A percentile compares a stretch with the other conserved stretches of the same genome.
These are phyloP conservation scores for Seiridium cupressi DNA, from an alignment of 2,329 filamentous ascomycete genomes.

Conservation along the genomic window DNA sequence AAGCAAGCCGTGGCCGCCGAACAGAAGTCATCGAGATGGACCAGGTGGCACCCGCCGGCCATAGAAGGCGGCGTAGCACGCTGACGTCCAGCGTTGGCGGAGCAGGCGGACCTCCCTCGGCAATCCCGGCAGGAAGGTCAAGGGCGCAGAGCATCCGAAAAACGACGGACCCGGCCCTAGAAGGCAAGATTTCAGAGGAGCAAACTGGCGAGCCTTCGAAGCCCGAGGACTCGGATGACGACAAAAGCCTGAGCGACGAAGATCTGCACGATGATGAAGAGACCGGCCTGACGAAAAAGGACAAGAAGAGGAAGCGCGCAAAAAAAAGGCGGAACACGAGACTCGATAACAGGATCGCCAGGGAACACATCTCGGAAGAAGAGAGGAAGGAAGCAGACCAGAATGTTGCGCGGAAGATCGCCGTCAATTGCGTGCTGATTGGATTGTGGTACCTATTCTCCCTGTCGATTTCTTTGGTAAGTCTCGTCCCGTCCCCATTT, in stretches of 20 bases:
- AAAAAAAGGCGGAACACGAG: conserved; percentile 66
- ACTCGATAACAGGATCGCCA: conserved; percentile 68
- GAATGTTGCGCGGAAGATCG: conserved; percentile 65
- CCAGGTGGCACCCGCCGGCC: conserved; percentile 42
- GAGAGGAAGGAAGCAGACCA: conserved; percentile 76
- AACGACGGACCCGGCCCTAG: conserved; percentile 26
- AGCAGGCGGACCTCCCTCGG: conserved; percentile 13
- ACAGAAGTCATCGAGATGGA: conserved; percentile 55
- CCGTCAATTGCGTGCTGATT: conserved; percentile 80
- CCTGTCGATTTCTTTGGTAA: conserved; percentile 84
- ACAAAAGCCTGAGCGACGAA: conserved; percentile 63
- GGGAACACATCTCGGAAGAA: conserved; percentile 61
- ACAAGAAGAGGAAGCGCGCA: conserved; percentile 65
- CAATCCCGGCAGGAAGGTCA: conserved; percentile 12
- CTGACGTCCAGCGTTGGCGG: conserved; percentile 43
- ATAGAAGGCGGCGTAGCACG: conserved; percentile 56
- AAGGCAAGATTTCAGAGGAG: conserved; percentile 47
- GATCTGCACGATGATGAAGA: conserved; percentile 85
- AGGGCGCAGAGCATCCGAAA: conserved; percentile 25
- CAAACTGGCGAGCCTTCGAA: conserved; percentile 7
- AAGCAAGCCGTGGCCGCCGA: conserved; percentile 17
- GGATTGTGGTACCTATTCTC: conserved; percentile 88
- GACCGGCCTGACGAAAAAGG: conserved; percentile 75
- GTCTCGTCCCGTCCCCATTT: conserved; percentile 27
- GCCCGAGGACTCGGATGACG: conserved; percentile 38